Evolutionary conservation across 768 basidiomycete species (phyloP).

Genomic region (Coprinopsis cinerea): DNA sequence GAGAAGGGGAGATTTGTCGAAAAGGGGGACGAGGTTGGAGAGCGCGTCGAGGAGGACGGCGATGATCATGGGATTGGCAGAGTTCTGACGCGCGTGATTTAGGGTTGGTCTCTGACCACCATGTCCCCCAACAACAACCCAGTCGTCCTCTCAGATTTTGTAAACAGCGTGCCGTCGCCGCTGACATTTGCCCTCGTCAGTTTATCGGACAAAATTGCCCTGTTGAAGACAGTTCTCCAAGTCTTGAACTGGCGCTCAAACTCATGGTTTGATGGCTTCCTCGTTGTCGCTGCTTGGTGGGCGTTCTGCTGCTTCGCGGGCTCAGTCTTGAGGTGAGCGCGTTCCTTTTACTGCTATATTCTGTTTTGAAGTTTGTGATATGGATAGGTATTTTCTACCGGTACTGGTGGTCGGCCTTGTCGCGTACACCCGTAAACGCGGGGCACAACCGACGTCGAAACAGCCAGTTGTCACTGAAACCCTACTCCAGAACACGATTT

Average conservation of each 20-base stretch:
- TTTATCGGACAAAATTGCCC: conserved; percentile 50
- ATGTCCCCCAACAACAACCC: conserved; percentile 7
- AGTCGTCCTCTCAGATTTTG: conserved; percentile 36
- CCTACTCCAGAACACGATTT: conserved; percentile 46
- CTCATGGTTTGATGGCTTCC: conserved; percentile 53
- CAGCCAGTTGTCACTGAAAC: conserved; percentile 44
- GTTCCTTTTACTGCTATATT: conserved; percentile 13
- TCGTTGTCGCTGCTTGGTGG: conserved; percentile 23
- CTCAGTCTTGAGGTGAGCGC: not conserved
- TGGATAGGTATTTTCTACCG: conserved; percentile 55
- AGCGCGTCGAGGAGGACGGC: conserved; percentile 23
- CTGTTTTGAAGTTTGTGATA: no score
- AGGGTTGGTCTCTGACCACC: not conserved
- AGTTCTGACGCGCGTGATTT: conserved; percentile 12
- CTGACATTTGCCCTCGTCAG: conserved; percentile 56
- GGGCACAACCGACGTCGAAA: conserved; percentile 16
- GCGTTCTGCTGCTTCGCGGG: not conserved
- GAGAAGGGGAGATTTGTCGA: conserved; percentile 34
- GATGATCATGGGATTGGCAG: conserved; percentile 4
- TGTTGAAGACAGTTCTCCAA: conserved; percentile 37
- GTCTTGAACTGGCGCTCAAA: conserved; percentile 50
- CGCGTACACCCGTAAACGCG: conserved; percentile 13
- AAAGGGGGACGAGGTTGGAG: conserved; percentile 26
- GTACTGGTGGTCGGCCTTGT: conserved; percentile 32
- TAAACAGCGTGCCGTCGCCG: conserved; percentile 54